Percentiles rank a stretch among this genome's conserved stretches.
Conservation (phyloP, 1,284 basidiomycete species). For the Anthracocystis panici-leucophaei region DNA sequence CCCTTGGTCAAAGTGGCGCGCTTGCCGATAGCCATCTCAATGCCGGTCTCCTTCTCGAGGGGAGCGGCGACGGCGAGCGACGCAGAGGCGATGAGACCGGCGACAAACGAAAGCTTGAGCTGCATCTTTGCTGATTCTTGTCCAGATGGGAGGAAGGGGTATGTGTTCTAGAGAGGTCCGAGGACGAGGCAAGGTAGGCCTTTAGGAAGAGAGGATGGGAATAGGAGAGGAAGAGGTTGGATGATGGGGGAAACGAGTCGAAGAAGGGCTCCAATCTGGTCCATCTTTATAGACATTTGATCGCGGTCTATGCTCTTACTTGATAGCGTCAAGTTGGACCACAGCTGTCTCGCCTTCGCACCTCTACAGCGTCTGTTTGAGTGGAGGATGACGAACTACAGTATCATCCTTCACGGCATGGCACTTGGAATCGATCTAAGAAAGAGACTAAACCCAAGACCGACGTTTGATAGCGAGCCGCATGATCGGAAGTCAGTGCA, state of each 20-base stretch:
- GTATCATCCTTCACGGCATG: conserved; percentile 5
- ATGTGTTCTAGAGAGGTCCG: background rate
- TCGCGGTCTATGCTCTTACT: background rate
- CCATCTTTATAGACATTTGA: conserved; percentile 31
- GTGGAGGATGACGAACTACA: background rate
- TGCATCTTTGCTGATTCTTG: conserved; percentile 44
- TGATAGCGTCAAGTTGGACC: background rate
- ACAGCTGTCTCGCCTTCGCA: background rate
- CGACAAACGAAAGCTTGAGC: conserved; percentile 57
- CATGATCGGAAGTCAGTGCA: conserved; percentile 38
- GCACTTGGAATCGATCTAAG: conserved; percentile 1
- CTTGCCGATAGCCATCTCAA: conserved; percentile 53
- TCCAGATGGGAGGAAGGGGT: conserved; percentile 2
- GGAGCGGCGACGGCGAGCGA: conserved; percentile 49
- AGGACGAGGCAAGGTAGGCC: conserved; percentile 3
- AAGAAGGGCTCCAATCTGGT: background rate
- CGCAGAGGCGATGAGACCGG: conserved; percentile 53
- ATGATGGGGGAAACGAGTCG: background rate
- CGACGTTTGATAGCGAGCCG: conserved; percentile 6
- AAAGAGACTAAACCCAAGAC: background rate
- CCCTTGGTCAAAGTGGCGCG: conserved; percentile 37
- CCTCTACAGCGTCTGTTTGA: background rate
- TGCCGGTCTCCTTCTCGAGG: conserved; percentile 41
- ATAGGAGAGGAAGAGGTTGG: background rate
- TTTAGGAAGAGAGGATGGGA: conserved; percentile 5